Percentiles rank a stretch among this genome's conserved stretches.
Evolutionary conservation across 805 yeast genomes (phyloP).

Genomic region (Kregervanrija delftensis): DNA sequence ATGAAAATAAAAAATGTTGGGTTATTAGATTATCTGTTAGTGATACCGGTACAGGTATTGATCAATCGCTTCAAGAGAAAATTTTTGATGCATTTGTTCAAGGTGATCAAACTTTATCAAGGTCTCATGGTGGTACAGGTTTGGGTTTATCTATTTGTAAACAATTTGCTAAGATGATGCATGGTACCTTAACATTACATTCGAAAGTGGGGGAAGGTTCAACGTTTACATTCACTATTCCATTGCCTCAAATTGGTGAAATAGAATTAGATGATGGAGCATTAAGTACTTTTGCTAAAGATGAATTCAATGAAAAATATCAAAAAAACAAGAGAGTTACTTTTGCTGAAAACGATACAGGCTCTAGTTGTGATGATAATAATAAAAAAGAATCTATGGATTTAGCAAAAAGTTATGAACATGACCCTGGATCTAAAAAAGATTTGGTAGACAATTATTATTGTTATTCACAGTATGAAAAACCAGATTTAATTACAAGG

Average conservation of each 20-base stretch:
- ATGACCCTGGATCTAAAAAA: no score
- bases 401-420: slow-evolving; percentile 10
- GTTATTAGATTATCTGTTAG: slow-evolving; percentile 64
- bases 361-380: not conserved
- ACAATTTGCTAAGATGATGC: slow-evolving; percentile 87
- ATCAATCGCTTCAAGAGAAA: slow-evolving; percentile 67
- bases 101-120: slow-evolving; percentile 89
- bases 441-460: not conserved
- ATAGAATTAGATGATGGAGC: slow-evolving; percentile 27
- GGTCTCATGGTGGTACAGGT: slow-evolving; percentile 95
- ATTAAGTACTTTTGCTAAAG: slow-evolving; percentile 45
- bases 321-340: slow-evolving; percentile 42
- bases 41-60: slow-evolving; percentile 95
- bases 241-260: slow-evolving; percentile 61
- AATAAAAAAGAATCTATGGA: slow-evolving; percentile 1
- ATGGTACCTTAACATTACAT: slow-evolving; percentile 64
- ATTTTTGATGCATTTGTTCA: slow-evolving; percentile 96
- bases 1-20: slow-evolving; percentile 38
- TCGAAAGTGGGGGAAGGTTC: slow-evolving; percentile 81
- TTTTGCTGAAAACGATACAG: slow-evolving; percentile 21
- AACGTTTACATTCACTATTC: slow-evolving; percentile 73
- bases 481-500: slow-evolving; percentile 38
- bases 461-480: slow-evolving; percentile 22
- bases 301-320: slow-evolving; percentile 56
- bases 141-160: slow-evolving; percentile 84